phyloP scores from a whole-genome alignment of 768 basidiomycete species.

The Mycena vulgaris region DNA sequence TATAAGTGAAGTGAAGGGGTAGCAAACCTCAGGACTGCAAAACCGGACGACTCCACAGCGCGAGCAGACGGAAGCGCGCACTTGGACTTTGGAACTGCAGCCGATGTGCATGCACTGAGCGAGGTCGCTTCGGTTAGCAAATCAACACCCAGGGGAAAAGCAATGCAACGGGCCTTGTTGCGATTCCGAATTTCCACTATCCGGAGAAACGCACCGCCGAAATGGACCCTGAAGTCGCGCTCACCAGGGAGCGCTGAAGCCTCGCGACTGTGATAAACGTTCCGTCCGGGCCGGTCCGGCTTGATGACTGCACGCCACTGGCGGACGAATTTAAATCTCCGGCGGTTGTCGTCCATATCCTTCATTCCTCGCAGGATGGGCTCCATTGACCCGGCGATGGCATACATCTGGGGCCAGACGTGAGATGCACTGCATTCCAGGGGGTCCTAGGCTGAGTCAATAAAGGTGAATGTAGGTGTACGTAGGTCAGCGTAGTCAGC shows the following conservation, averaged over 20 bases:
- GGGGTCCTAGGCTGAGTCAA: too few relatives aligned
- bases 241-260: too few relatives aligned
- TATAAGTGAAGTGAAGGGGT: too few relatives aligned
- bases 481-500: too few relatives aligned
- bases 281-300: too few relatives aligned
- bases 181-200: constrained; percentile 11
- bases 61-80: not conserved
- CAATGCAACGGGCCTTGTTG: not conserved
- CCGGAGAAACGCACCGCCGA: not conserved
- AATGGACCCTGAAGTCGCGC: too few relatives aligned
- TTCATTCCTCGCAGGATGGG: constrained; percentile 1
- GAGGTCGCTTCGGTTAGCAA: too few relatives aligned
- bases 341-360: not conserved
- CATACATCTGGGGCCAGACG: constrained; percentile 8
- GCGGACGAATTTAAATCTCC: not conserved
- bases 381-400: not conserved
- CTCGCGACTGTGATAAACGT: too few relatives aligned
- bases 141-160: too few relatives aligned
- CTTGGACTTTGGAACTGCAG: not conserved
- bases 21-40: constrained; percentile 1
- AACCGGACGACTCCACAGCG: constrained; percentile 2
- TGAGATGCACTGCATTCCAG: too few relatives aligned
- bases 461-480: too few relatives aligned
- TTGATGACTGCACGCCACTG: not conserved
- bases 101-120: constrained; percentile 10